Conservation (phyloP, 164 flowering plant species). For the Magnolia changhungtana region DNA sequence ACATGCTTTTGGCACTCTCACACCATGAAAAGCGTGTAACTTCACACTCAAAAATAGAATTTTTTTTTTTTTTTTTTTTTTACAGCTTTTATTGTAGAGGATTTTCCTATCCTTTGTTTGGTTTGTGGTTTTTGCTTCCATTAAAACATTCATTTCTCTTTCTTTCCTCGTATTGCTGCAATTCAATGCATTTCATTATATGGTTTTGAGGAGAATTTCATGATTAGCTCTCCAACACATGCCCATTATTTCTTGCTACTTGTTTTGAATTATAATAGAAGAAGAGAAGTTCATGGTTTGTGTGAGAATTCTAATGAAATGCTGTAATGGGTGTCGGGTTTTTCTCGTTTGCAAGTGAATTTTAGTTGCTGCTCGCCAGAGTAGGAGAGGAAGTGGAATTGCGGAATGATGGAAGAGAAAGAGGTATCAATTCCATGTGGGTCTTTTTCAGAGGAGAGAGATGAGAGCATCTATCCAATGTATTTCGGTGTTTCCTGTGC, state of each 20-base stretch:
- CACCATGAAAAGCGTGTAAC: conserved; percentile 14
- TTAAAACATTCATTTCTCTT: background rate
- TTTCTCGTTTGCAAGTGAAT: background rate
- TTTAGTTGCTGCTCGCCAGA: background rate
- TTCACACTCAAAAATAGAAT: too few species aligned
- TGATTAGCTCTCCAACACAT: background rate
- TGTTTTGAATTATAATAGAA: background rate
- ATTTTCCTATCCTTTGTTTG: background rate
- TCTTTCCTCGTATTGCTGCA: conserved; percentile 12
- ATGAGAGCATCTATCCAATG: conserved; percentile 54
- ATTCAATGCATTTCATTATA: background rate
- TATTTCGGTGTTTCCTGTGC: conserved; percentile 88
- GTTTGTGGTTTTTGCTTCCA: conserved; percentile 2
- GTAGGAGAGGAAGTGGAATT: conserved; percentile 11
- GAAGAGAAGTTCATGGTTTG: background rate
- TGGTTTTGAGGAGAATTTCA: background rate
- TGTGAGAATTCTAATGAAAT: background rate
- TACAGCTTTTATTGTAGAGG: background rate
- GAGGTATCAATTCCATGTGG: conserved; percentile 25
- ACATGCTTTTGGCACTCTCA: conserved; percentile 31
- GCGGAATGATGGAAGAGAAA: conserved; percentile 48
- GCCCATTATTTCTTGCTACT: background rate
- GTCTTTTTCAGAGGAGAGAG: conserved; percentile 34
- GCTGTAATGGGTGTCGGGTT: background rate
- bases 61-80: background rate